phyloP scores from a whole-genome alignment of 495 filamentous ascomycete genomes.

The Jackrogersella minutella region DNA sequence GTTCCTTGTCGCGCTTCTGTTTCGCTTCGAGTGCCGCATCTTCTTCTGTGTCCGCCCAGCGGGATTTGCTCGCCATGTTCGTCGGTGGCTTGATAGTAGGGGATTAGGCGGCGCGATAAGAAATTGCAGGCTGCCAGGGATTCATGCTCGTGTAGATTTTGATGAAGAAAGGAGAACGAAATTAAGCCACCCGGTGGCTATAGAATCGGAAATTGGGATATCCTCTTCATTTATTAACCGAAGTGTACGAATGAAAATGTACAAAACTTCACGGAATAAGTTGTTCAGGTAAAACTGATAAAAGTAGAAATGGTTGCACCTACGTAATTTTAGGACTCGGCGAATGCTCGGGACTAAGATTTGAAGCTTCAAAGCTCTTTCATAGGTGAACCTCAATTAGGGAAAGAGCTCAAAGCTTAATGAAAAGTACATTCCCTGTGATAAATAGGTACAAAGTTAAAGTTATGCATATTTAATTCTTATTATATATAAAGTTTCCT shows the following conservation, averaged over 20 bases:
- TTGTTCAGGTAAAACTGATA: no score
- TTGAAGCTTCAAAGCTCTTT: constrained; percentile 17
- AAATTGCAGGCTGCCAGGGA: neutral
- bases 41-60: constrained; percentile 86
- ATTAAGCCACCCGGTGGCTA: neutral
- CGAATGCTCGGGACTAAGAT: constrained; percentile 31
- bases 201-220: neutral
- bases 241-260: neutral
- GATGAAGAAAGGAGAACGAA: neutral
- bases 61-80: constrained; percentile 74
- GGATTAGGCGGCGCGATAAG: constrained; percentile 8
- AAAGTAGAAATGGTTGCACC: constrained; percentile 5
- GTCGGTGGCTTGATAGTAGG: constrained; percentile 9
- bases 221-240: neutral
- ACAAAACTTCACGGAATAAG: no score
- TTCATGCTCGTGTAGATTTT: neutral
- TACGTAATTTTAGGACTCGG: constrained; percentile 33
- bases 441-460: no score
- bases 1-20: constrained; percentile 86
- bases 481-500: neutral
- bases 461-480: neutral
- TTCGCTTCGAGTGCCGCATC: constrained; percentile 75
- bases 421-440: neutral
- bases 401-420: constrained; percentile 11
- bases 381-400: neutral